A percentile compares a stretch with the other conserved stretches of the same genome.
phyloP scores from a whole-genome alignment of 2,329 filamentous ascomycete species.

The Teratosphaeria epicoccoides region DNA sequence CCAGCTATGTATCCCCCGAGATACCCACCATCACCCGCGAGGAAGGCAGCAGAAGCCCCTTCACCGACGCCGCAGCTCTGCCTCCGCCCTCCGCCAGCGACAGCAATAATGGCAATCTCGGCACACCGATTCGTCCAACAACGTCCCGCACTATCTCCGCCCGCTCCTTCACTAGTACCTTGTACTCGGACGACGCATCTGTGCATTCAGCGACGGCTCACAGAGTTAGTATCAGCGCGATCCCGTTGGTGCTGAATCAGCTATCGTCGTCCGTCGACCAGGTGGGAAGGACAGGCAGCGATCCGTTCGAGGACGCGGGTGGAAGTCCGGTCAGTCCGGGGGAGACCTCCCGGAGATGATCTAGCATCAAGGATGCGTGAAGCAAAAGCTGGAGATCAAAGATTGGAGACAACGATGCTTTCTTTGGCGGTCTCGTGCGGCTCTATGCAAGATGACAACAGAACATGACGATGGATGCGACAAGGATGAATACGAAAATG shows the following conservation, averaged over 20 bases:
- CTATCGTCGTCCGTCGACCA: too few relatives aligned
- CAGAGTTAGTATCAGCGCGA: neutral
- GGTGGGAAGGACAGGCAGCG: too few relatives aligned
- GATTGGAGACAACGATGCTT: too few relatives aligned
- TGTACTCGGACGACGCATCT: neutral
- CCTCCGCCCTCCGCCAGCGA: neutral
- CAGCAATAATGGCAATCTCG: neutral
- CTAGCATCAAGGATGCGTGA: too few relatives aligned
- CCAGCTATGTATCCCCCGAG: conserved; percentile 4
- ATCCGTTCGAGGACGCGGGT: too few relatives aligned
- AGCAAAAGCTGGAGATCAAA: too few relatives aligned
- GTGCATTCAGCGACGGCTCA: neutral
- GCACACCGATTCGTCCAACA: neutral
- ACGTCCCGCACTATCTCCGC: neutral
- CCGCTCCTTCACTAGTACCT: neutral
- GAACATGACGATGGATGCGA: too few relatives aligned
- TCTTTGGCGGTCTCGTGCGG: too few relatives aligned
- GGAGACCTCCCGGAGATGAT: too few relatives aligned
- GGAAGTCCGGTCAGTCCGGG: too few relatives aligned
- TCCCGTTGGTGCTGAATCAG: neutral
- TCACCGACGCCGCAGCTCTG: neutral
- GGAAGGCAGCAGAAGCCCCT: conserved; percentile 3
- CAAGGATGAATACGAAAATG: too few relatives aligned
- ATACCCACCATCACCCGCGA: conserved; percentile 12
- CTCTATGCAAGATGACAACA: too few relatives aligned